Evolutionary conservation across 768 basidiomycete species (phyloP), one percentile per base, ranked within the genome.

Genomic region (Suillus hirtellus): DNA sequence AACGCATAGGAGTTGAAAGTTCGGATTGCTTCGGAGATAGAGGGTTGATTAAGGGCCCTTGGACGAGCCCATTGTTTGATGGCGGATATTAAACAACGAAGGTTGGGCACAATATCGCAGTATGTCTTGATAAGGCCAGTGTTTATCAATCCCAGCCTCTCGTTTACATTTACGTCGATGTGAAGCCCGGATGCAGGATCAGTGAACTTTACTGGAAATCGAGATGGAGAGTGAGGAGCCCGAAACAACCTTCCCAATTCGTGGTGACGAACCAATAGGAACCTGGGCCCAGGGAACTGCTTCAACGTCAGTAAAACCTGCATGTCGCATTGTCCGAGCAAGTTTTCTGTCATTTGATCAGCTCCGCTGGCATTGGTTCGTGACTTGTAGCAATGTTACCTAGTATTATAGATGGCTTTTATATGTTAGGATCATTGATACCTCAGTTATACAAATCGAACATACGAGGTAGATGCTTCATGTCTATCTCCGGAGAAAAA

Each of bases 1-100:
- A 87, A 70, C 1, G 86, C 78, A 71, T 89, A 89, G 65, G 86
- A 89, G 64, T 84, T 88, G 68, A 89, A 87, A 2, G 81, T 81
- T 4, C 66, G 59, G 1, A 74, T 66, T 2, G 66, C 66, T 0
- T 50, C 61, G 12, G 31, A 37, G 0, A 69, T 67, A 19, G 76
- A 70, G 0, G 87, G 81, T 19, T 72, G 70, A 68, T 89, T 89
- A 50, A 88, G 71, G 0, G 77, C 81, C 5, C 81, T 75, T 31
- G 81, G 77, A 60, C 80, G 81, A 12, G 88, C 86, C 88, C 89
- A 90, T 19, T 70, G 64, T 71, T 90, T 89, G 71, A 89, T 76
- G 40, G 76, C 71, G 53, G 73, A 68, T 8, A 87, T 64, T 67
- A 88, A 65, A 5, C 79, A 75, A 1, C 79, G 75, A 40, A 87